A percentile compares a stretch with the other conserved stretches of the same genome.
phyloP scores from a whole-genome alignment of 2,329 filamentous ascomycete genomes.

The Trichoderma koningii region DNA sequence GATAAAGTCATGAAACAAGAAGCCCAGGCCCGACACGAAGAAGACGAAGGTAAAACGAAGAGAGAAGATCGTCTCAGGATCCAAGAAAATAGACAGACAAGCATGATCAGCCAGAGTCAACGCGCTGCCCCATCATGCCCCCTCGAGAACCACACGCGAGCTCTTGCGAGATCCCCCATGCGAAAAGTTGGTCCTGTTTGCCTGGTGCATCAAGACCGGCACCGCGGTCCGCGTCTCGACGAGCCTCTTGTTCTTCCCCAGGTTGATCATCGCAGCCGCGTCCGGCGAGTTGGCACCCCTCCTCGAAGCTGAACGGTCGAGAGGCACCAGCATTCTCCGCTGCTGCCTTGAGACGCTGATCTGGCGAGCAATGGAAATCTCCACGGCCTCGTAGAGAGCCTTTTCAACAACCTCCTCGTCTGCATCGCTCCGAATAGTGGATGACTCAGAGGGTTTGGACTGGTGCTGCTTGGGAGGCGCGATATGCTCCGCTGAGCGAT shows the following conservation, averaged over 20 bases:
- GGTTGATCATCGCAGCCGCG: constrained; percentile 8
- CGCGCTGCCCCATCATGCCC: constrained; percentile 32
- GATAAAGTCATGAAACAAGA: neutral
- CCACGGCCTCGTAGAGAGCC: constrained; percentile 54
- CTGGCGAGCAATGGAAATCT: constrained; percentile 68
- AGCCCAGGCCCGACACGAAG: neutral
- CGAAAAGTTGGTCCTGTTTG: constrained; percentile 37
- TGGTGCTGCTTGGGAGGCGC: constrained; percentile 11
- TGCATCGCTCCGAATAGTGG: neutral
- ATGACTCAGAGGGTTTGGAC: neutral
- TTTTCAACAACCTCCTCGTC: constrained; percentile 31
- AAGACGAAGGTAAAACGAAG: neutral
- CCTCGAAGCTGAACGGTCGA: constrained; percentile 42
- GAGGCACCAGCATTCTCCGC: constrained; percentile 59
- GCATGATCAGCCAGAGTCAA: constrained; percentile 16
- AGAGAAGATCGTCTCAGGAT: neutral
- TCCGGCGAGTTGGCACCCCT: constrained; percentile 27
- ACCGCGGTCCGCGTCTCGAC: constrained; percentile 46
- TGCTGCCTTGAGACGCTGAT: constrained; percentile 67
- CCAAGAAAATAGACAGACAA: constrained; percentile 2
- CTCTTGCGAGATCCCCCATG: constrained; percentile 52
- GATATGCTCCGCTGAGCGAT: neutral
- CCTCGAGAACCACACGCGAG: constrained; percentile 56
- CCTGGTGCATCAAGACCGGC: constrained; percentile 49
- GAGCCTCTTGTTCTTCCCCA: constrained; percentile 35